Evolutionary conservation across 2,329 filamentous ascomycete genomes (phyloP).

Genomic region (Trichoderma atroviride): DNA sequence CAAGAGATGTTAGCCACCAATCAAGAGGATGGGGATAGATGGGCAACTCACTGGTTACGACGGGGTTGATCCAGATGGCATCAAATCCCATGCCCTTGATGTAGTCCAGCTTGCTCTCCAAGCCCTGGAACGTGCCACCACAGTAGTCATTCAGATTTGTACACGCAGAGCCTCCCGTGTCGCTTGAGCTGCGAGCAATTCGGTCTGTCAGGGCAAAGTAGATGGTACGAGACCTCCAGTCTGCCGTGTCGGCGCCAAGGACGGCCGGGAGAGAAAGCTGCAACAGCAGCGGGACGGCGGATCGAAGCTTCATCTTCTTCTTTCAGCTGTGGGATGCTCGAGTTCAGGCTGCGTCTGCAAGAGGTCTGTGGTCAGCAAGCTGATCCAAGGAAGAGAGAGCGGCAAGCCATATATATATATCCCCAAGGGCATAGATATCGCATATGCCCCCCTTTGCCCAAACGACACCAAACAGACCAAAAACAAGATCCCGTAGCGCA

Average conservation of each 20-base stretch:
- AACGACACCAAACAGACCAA: neutral
- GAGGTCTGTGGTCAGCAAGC: neutral
- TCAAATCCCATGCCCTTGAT: slow-evolving; percentile 64
- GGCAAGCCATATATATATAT: neutral
- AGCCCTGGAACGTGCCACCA: slow-evolving; percentile 62
- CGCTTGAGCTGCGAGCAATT: slow-evolving; percentile 50
- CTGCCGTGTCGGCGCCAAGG: slow-evolving; percentile 40
- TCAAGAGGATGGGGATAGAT: neutral
- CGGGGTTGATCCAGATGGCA: slow-evolving; percentile 61
- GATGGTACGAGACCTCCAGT: slow-evolving; percentile 59
- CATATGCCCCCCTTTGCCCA: neutral
- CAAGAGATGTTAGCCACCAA: neutral
- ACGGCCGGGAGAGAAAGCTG: slow-evolving; percentile 22
- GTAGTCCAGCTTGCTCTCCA: slow-evolving; percentile 63
- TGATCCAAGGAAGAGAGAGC: neutral
- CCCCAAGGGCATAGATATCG: neutral
- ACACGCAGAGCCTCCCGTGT: slow-evolving; percentile 49
- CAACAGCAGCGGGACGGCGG: slow-evolving; percentile 22
- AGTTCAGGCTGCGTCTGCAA: neutral
- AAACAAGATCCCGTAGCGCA: neutral
- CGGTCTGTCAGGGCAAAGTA: slow-evolving; percentile 63
- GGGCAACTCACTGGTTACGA: slow-evolving; percentile 49
- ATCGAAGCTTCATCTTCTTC: slow-evolving; percentile 17
- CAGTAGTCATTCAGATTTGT: slow-evolving; percentile 54
- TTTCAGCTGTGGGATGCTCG: neutral